These are phyloP conservation scores for Clitoria ternatea DNA, from an alignment of 306 rosid species.

Conservation along the genomic window DNA sequence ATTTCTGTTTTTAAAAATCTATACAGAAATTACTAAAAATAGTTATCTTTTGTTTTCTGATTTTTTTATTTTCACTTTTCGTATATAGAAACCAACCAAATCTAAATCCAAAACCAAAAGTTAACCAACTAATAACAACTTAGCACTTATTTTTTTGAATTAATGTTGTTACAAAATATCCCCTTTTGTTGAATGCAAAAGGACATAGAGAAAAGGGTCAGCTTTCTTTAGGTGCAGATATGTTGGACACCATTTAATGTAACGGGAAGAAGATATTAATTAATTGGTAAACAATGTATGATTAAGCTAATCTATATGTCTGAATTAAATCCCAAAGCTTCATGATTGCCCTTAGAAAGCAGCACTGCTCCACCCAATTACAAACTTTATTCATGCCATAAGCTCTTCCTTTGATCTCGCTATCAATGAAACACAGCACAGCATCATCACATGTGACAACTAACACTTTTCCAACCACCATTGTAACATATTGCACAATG, in stretches of 20 bases:
- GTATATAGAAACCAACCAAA: no score
- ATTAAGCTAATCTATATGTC: not conserved
- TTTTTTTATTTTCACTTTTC: no score
- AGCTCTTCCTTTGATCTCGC: conserved; percentile 15
- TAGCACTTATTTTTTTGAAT: not conserved
- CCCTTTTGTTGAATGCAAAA: not conserved
- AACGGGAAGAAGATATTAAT: not conserved
- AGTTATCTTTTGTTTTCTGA: no score
- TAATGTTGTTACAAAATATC: not conserved
- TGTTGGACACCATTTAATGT: not conserved
- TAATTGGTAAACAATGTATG: not conserved
- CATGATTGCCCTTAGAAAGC: not conserved
- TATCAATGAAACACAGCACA: not conserved
- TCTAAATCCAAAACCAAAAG: no score
- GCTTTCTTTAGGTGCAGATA: not conserved
- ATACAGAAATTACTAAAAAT: no score
- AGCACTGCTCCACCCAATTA: not conserved
- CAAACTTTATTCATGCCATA: not conserved
- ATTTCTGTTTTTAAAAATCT: no score
- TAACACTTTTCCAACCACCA: not conserved
- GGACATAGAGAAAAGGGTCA: not conserved
- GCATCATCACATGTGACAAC: conserved; percentile 16
- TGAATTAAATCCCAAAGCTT: conserved; percentile 1
- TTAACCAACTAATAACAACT: not conserved
- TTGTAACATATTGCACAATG: not conserved